phyloP scores from a whole-genome alignment of 352 stramenopile species.

The Pythium volutum region DNA sequence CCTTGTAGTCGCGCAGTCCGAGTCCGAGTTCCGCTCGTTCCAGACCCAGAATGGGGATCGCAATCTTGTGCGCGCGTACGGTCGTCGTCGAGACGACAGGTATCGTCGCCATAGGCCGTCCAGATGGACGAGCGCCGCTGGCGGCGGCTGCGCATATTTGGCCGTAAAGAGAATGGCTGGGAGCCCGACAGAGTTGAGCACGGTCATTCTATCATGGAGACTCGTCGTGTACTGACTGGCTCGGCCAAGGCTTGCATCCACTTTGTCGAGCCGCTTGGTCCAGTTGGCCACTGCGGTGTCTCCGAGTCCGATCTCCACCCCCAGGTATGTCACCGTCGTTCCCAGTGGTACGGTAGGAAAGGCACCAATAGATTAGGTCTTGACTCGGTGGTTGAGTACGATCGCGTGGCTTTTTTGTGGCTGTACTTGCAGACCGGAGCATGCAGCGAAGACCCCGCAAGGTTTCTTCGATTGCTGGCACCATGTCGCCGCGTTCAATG shows the following conservation, averaged over 20 bases:
- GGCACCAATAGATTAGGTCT: not conserved
- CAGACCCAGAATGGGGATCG: not conserved
- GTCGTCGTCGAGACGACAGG: not conserved
- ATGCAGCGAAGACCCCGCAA: not conserved
- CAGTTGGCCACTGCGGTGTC: not conserved
- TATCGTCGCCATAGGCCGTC: not conserved
- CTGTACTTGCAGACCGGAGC: conserved; percentile 22
- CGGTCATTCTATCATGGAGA: not conserved
- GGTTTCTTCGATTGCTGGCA: not conserved
- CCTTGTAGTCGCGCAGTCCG: not conserved
- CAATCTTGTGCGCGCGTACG: not conserved
- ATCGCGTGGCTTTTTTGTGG: conserved; percentile 18
- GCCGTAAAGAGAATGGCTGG: not conserved
- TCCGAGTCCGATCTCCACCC: not conserved
- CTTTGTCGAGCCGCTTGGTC: not conserved
- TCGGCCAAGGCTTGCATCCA: not conserved
- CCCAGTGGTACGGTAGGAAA: conserved; percentile 10
- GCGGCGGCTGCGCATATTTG: not conserved
- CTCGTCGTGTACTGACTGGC: not conserved
- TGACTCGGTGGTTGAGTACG: not conserved
- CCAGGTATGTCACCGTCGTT: too few relatives aligned
- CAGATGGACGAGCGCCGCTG: not conserved
- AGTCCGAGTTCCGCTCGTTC: not conserved
- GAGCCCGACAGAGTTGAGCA: not conserved
- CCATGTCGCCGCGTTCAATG: conserved; percentile 16